These are phyloP conservation scores for Helianthus tuberosus DNA, from an alignment of 129 eudicot genomes.

Conservation along the genomic window DNA sequence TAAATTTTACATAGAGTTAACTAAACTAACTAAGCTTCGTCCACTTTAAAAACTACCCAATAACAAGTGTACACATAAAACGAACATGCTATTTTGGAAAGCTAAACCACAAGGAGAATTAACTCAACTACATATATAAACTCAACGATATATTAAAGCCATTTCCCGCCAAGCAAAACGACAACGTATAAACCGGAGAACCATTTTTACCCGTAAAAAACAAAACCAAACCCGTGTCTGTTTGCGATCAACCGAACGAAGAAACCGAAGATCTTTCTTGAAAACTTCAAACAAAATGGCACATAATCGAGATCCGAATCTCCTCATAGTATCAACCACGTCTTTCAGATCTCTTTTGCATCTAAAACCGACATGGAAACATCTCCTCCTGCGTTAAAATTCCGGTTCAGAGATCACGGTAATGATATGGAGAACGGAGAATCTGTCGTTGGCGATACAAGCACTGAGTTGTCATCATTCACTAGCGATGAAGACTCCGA, in stretches of 20 bases:
- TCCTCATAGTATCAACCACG: slow-evolving; percentile 24
- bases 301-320: slow-evolving; percentile 32
- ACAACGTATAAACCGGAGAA: slow-evolving; percentile 18
- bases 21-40: too few species aligned
- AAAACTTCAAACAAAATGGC: slow-evolving; percentile 32
- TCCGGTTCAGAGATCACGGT: slow-evolving; percentile 65
- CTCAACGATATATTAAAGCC: neutral
- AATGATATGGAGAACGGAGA: slow-evolving; percentile 47
- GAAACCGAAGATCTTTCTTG: slow-evolving; percentile 47
- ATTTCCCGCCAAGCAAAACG: slow-evolving; percentile 40
- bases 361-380: slow-evolving; percentile 43
- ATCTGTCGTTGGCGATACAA: slow-evolving; percentile 36
- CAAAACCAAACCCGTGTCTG: slow-evolving; percentile 21
- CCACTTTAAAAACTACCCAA: too few species aligned
- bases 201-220: slow-evolving; percentile 18
- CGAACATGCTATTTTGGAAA: too few species aligned
- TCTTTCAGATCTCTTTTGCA: slow-evolving; percentile 3
- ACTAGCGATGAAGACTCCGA: slow-evolving; percentile 43
- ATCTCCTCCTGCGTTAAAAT: slow-evolving; percentile 51
- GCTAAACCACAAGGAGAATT: too few species aligned
- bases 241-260: slow-evolving; percentile 39
- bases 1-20: too few species aligned
- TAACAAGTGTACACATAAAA: too few species aligned
- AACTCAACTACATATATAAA: too few species aligned
- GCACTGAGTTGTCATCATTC: slow-evolving; percentile 45